phyloP scores from a whole-genome alignment of 2,329 filamentous ascomycete genomes.

The Tolypocladium endophyticum region DNA sequence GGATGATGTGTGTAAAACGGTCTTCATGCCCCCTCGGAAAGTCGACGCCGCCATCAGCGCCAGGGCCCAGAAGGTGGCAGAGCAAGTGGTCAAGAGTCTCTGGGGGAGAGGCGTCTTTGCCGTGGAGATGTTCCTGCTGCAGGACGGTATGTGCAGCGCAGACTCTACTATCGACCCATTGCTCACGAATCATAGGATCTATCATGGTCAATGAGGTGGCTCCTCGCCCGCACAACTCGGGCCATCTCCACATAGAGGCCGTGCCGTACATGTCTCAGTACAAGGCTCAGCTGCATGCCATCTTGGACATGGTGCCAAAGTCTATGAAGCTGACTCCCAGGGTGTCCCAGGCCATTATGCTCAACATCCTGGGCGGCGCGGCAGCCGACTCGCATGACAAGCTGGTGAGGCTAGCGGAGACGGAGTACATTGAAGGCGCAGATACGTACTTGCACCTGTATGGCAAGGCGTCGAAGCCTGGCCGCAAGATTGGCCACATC shows the following conservation, averaged over 20 bases:
- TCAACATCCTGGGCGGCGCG: constrained; percentile 70
- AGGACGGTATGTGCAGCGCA: constrained; percentile 44
- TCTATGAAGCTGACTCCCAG: constrained; percentile 47
- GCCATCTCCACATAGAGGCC: constrained; percentile 91
- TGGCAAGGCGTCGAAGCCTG: constrained; percentile 77
- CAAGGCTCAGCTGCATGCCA: constrained; percentile 77
- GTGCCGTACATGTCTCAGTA: constrained; percentile 76
- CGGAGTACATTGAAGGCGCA: constrained; percentile 30
- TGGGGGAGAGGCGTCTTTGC: constrained; percentile 90
- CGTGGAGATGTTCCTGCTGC: constrained; percentile 86
- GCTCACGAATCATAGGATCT: constrained; percentile 24
- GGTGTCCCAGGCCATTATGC: constrained; percentile 53
- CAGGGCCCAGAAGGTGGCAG: constrained; percentile 65
- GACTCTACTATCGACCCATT: not conserved
- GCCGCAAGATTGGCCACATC: constrained; percentile 92
- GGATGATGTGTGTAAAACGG: constrained; percentile 88
- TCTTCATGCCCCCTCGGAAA: constrained; percentile 72
- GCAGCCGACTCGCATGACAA: constrained; percentile 48
- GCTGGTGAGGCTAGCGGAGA: constrained; percentile 35
- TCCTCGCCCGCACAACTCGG: constrained; percentile 76
- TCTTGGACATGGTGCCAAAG: constrained; percentile 56
- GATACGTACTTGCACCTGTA: constrained; percentile 70
- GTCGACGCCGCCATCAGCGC: constrained; percentile 50
- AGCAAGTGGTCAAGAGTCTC: constrained; percentile 67
- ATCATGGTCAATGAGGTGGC: constrained; percentile 82